Evolutionary conservation across 345 rosid species (phyloP).

Genomic region (Arabis hirsuta): DNA sequence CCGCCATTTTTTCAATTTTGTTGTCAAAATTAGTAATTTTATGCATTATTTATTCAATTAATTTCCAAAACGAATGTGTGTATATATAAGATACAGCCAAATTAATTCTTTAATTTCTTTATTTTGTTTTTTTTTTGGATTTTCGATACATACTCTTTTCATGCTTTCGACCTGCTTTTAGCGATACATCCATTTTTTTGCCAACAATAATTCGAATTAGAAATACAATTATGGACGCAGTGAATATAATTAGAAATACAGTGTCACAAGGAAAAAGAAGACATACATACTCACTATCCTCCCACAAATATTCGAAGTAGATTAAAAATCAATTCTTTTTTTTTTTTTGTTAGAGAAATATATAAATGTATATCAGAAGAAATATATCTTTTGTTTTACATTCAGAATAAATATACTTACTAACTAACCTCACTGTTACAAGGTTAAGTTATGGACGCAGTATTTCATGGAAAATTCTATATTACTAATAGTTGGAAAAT

Average conservation of each 20-base stretch:
- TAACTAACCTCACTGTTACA: too few species aligned
- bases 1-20: slow-evolving; percentile 27
- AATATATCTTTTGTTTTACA: too few species aligned
- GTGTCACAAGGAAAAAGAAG: too few species aligned
- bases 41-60: background rate
- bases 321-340: too few species aligned
- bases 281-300: background rate
- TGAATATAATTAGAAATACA: too few species aligned
- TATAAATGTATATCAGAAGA: too few species aligned
- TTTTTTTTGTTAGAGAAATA: too few species aligned
- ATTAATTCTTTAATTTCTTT: background rate
- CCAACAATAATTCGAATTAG: background rate
- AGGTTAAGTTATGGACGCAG: background rate
- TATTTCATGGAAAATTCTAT: background rate
- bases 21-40: slow-evolving; percentile 17
- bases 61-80: background rate
- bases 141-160: slow-evolving; percentile 18
- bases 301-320: too few species aligned
- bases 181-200: background rate
- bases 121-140: background rate
- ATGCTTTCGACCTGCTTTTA: background rate
- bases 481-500: background rate
- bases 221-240: too few species aligned
- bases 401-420: too few species aligned
- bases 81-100: background rate